Evolutionary conservation across 305 asterid species (phyloP).

Genomic region (Nicotiana rustica): DNA sequence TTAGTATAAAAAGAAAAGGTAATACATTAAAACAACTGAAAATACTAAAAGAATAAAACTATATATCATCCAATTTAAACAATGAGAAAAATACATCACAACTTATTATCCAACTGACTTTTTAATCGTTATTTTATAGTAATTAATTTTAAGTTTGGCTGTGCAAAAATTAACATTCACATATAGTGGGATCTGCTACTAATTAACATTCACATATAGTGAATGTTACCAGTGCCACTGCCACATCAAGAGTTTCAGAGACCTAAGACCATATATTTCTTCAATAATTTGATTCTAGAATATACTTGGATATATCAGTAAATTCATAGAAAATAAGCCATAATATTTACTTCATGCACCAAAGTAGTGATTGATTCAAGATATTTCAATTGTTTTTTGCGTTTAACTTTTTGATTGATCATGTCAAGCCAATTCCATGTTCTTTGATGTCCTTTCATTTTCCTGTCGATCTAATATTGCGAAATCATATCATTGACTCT

Average conservation of each 20-base stretch:
- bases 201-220: background rate
- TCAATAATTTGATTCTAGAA: slow-evolving; percentile 14
- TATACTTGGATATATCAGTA: background rate
- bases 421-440: background rate
- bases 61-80: too few species aligned
- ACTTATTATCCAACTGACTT: too few species aligned
- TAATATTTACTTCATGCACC: background rate
- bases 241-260: background rate
- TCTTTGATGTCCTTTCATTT: background rate
- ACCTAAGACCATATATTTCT: background rate
- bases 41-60: too few species aligned
- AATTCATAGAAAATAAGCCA: background rate
- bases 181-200: background rate
- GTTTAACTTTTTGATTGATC: background rate
- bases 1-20: too few species aligned
- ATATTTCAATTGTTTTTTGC: background rate
- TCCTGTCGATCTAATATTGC: background rate
- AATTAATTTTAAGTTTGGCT: too few species aligned
- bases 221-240: background rate
- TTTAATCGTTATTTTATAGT: too few species aligned
- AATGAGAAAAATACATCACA: too few species aligned
- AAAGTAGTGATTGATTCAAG: background rate
- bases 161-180: too few species aligned
- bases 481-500: background rate
- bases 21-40: too few species aligned